phyloP scores from a whole-genome alignment of 495 filamentous ascomycete genomes.

The Thermochaetoides thermophila region DNA sequence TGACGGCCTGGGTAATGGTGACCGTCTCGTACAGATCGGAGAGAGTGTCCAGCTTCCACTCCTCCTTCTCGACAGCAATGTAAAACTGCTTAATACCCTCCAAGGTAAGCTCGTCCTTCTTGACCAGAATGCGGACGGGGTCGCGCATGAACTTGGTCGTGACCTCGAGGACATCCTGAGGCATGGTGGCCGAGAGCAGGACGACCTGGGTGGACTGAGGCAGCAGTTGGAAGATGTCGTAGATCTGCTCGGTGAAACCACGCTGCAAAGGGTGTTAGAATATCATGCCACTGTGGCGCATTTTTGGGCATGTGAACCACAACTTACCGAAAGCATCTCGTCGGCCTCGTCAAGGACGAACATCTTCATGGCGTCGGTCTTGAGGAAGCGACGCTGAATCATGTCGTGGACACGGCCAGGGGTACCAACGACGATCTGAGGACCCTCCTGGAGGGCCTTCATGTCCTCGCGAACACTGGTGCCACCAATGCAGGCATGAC shows the following conservation, averaged over 20 bases:
- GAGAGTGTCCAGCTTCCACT: constrained; percentile 99
- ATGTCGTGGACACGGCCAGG: constrained; percentile 97
- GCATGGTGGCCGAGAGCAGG: constrained; percentile 92
- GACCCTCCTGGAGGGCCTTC: constrained; percentile 86
- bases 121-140: constrained; percentile 95
- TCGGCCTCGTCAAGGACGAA: constrained; percentile 98
- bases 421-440: constrained; percentile 92
- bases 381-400: constrained; percentile 91
- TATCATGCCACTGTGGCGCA: no score
- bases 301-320: no score
- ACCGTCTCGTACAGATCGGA: constrained; percentile 98
- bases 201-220: constrained; percentile 96
- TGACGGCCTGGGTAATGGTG: constrained; percentile 98
- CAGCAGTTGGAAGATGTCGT: constrained; percentile 97
- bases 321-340: constrained; percentile 89
- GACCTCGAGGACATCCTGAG: constrained; percentile 96
- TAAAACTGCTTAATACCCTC: constrained; percentile 99
- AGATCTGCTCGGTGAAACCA: constrained; percentile 99
- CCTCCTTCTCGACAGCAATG: constrained; percentile 99
- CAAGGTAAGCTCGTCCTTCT: constrained; percentile 96
- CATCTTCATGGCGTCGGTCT: constrained; percentile 96
- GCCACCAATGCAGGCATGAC: constrained; percentile 98
- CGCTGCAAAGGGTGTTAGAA: no score
- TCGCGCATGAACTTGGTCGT: constrained; percentile 99
- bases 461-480: constrained; percentile 97